These are phyloP conservation scores for Metarhizium sp. DNA, from an alignment of 2,329 filamentous ascomycete species.

Conservation along the genomic window DNA sequence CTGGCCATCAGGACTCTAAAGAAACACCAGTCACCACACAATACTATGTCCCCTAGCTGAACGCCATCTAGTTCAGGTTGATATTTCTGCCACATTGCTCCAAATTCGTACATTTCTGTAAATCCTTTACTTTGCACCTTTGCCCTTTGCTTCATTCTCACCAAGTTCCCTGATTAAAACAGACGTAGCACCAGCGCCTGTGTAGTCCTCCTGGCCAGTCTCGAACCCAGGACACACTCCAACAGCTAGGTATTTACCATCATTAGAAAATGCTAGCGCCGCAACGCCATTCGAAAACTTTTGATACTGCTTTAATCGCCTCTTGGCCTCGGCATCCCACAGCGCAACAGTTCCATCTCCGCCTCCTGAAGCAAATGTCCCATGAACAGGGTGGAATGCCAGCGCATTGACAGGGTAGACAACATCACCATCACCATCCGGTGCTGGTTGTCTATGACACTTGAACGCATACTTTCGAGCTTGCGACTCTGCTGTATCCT, in stretches of 20 bases:
- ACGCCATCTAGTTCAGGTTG: conserved; percentile 14
- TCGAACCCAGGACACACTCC: conserved; percentile 83
- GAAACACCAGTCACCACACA: not conserved
- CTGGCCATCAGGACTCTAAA: not conserved
- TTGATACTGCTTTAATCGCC: conserved; percentile 82
- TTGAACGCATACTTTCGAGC: conserved; percentile 97
- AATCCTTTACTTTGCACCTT: conserved; percentile 53
- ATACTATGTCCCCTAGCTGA: conserved; percentile 16
- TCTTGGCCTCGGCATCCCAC: conserved; percentile 88
- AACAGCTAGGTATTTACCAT: conserved; percentile 71
- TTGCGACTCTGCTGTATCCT: conserved; percentile 77
- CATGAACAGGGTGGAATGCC: conserved; percentile 73
- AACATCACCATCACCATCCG: conserved; percentile 59
- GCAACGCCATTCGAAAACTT: conserved; percentile 73
- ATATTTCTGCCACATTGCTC: not conserved
- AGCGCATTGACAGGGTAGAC: conserved; percentile 89
- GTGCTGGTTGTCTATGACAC: conserved; percentile 73
- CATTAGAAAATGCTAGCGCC: conserved; percentile 64
- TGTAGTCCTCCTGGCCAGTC: conserved; percentile 72
- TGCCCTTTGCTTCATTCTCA: conserved; percentile 82
- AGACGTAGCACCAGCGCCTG: conserved; percentile 61
- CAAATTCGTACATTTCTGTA: not conserved
- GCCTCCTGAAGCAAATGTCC: conserved; percentile 82
- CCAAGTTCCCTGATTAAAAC: conserved; percentile 76
- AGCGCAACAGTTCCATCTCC: conserved; percentile 87